Evolutionary conservation across 2,329 filamentous ascomycete species (phyloP).

Genomic region (Albifimbria verrucaria): DNA sequence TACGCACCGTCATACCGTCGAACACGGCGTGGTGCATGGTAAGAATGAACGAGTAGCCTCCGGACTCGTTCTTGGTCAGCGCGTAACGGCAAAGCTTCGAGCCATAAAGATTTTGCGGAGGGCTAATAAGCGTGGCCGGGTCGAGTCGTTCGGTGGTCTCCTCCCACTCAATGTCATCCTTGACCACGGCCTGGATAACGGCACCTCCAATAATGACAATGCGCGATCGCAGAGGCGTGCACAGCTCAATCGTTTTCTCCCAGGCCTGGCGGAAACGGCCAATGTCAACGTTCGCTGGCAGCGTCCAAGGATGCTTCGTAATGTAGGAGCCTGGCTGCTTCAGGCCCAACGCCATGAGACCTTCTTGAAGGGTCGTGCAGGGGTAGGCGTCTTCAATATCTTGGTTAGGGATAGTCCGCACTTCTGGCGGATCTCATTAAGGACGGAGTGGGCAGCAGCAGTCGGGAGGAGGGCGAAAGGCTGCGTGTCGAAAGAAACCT

Average conservation of each 20-base stretch:
- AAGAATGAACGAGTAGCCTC: slow-evolving; percentile 8
- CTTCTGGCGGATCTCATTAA: background rate
- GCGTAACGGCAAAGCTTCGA: background rate
- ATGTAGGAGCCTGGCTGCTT: slow-evolving; percentile 2
- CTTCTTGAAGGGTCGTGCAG: slow-evolving; percentile 3
- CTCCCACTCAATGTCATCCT: slow-evolving; percentile 1
- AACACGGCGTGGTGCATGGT: slow-evolving; percentile 41
- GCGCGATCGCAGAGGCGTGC: slow-evolving; percentile 1
- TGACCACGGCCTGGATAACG: background rate
- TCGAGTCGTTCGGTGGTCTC: too few species aligned
- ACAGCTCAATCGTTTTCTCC: background rate
- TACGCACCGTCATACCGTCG: slow-evolving; percentile 47
- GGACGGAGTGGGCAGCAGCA: background rate
- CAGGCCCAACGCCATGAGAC: background rate
- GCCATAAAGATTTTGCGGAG: background rate
- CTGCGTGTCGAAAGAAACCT: background rate
- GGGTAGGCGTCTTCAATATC: slow-evolving; percentile 2
- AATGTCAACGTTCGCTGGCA: background rate
- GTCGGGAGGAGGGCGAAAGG: background rate
- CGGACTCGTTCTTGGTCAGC: background rate
- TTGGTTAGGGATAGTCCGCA: background rate
- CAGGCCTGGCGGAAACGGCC: background rate
- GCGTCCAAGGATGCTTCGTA: background rate
- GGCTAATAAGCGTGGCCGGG: background rate
- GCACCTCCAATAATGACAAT: background rate